Evolutionary conservation across 192 early-diverging fungal genomes (phyloP), one percentile per base, ranked within the genome.

Genomic region (Obelidium mucronatum): DNA sequence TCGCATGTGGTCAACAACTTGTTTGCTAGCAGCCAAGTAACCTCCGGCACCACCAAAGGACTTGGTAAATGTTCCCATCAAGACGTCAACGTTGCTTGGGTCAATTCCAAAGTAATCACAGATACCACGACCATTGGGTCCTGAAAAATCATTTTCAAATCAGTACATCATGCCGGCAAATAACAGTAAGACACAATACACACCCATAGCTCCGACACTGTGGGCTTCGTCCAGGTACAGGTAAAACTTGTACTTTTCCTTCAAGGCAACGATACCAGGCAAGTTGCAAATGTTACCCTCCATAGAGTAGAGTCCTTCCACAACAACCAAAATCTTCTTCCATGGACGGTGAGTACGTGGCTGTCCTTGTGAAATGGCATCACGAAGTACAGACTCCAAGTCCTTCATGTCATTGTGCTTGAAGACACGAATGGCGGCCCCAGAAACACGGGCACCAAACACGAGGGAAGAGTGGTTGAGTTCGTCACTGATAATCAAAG

Each of bases 51-150:
- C 94, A 75, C 96, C 97, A 90, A 99, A 97, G 58, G 93, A 94
- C 85, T 99, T 98, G 33, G 96, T 98, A 76, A 97, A 97, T 2
- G 96, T 98, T 42, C 96, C 97, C 98, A 99, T 98, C 30, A 96
- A 83, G 62, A 98, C 90, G 78, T 99, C 97, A 31, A 98, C 90
- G 28, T 96, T 88, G 66, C 83, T 85, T 33, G 96, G 96, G 74
- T 96, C 93, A 17, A 98, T 86, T 65, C 92, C 92, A 84, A 92
- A 97, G 82, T 95, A 96, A 86, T 98, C 98, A 85, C 96, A 98
- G 40, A 98, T 91, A 59, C 96, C 96, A 60, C 97, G 90, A 48
- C 98, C 96, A 70, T 93, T 91, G 76, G 93, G 92, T n/a, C n/a
- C n/a, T n/a, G n/a, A n/a, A n/a, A n/a, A n/a, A n/a, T n/a, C n/a